Evolutionary conservation across 208 protist species (phyloP), one percentile per base, ranked within the genome.

Genomic region (Crithidia fasciculata): DNA sequence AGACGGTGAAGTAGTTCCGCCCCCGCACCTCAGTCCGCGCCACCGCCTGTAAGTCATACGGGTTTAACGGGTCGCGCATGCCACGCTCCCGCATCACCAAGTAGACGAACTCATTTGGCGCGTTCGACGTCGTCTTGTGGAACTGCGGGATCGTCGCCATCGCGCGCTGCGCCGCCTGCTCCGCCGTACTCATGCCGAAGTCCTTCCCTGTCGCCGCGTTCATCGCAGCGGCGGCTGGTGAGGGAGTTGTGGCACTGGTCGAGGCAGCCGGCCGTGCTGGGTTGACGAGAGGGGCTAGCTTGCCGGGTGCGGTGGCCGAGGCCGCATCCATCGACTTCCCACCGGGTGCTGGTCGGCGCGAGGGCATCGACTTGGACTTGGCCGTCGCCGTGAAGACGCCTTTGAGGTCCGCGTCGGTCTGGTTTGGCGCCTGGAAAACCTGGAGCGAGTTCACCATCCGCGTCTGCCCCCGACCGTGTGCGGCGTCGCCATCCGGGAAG

Each of bases 31-130:
- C 87, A 39, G 86, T 88, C 72, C 98, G 95, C 55, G 92, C 64
- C 44, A 99, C 96, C 28, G 97, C 90, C 72, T 96, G 85, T 54
- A 99, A 80, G 67, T 99, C 90, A 82, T 99, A 99, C 56, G 97
- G 96, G 78, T 98, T 97, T 78, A 93, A 95, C 54, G 83, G 80
- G 69, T 95, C 89, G 40, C 89, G 86, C n/a, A 97, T 83, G 18
- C 90, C 91, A 7, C 89, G 85, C 10, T 87, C 86, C 0, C 92
- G 90, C 83, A 92, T 90, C 9, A 94, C 81, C 63, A 98, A 80
- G 74, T 98, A 98, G 12, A 91, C 88, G 65, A 98, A 98, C 81
- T 96, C 89, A 54, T 95, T 96, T 6, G 91, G 91, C 19, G 93
- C 81, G 79, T 94, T 95, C 12, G 89, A 93, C 13, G 89, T 82